Evolutionary conservation across 2,329 filamentous ascomycete genomes (phyloP).

Genomic region (Rosellinia necatrix): DNA sequence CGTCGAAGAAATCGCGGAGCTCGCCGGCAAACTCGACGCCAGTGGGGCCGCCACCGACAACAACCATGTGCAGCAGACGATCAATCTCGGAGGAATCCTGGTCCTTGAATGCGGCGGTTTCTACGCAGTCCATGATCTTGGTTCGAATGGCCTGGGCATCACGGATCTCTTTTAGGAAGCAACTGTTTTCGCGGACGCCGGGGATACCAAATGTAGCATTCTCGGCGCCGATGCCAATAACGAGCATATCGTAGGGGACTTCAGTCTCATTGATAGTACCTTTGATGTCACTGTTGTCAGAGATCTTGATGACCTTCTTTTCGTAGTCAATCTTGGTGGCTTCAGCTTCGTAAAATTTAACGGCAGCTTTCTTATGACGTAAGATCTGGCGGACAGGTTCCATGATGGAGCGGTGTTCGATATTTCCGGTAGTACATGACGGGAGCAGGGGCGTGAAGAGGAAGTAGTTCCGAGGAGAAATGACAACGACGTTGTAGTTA

Average conservation of each 20-base stretch:
- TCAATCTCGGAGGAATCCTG: constrained; percentile 86
- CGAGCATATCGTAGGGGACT: constrained; percentile 97
- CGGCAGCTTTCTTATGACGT: constrained; percentile 88
- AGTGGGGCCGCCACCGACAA: constrained; percentile 89
- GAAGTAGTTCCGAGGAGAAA: constrained; percentile 99
- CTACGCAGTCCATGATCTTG: constrained; percentile 99
- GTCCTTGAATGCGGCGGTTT: constrained; percentile 98
- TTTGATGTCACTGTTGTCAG: constrained; percentile 91
- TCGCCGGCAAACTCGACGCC: constrained; percentile 98
- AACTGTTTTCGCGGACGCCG: constrained; percentile 91
- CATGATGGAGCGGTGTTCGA: constrained; percentile 99
- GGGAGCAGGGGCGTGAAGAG: constrained; percentile 97
- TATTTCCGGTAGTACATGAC: constrained; percentile 94
- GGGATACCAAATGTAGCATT: constrained; percentile 98
- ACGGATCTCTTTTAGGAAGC: constrained; percentile 97
- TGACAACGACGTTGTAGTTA: constrained; percentile 98
- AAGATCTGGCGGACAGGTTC: constrained; percentile 96
- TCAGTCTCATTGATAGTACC: constrained; percentile 81
- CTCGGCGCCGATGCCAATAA: constrained; percentile 95
- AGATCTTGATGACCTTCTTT: constrained; percentile 84
- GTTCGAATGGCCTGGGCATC: constrained; percentile 97
- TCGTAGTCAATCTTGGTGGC: constrained; percentile 94
- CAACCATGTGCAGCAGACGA: constrained; percentile 97
- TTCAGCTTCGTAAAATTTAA: constrained; percentile 98
- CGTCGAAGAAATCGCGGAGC: constrained; percentile 97